phyloP scores from a whole-genome alignment of 768 basidiomycete genomes.

The Lactarius vividus region DNA sequence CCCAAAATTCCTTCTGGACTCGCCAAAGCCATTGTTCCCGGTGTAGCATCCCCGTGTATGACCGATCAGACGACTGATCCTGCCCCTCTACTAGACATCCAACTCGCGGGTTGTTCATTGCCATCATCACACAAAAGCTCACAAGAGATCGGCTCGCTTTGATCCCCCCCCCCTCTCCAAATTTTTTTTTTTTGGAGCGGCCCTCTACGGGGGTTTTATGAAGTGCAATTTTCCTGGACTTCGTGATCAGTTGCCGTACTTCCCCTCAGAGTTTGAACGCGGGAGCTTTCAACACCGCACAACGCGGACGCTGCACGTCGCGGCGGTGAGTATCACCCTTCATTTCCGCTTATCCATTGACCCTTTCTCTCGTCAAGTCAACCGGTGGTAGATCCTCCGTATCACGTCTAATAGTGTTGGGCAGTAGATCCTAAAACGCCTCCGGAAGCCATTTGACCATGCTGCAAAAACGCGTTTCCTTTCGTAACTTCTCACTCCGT shows the following conservation, averaged over 20 bases:
- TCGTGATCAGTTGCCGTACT: not conserved
- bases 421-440: not conserved
- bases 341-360: not conserved
- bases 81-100: not conserved
- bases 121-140: not conserved
- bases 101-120: not conserved
- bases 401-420: not conserved
- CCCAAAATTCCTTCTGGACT: constrained; percentile 1
- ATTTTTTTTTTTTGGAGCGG: not conserved
- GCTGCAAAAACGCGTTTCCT: not conserved
- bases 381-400: not conserved
- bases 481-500: not conserved
- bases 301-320: not conserved
- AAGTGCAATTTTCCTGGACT: not conserved
- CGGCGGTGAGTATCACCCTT: constrained; percentile 1
- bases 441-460: not conserved
- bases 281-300: not conserved
- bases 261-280: not conserved
- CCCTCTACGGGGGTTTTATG: not conserved
- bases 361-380: not conserved
- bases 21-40: not conserved
- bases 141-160: not conserved
- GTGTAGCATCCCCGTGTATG: constrained; percentile 9
- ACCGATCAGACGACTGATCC: constrained; percentile 10
- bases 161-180: not conserved